Percentiles rank a stretch among this genome's conserved stretches.
These are phyloP conservation scores for Globisporangium iwayamae DNA, from an alignment of 352 stramenopile genomes.

Conservation along the genomic window DNA sequence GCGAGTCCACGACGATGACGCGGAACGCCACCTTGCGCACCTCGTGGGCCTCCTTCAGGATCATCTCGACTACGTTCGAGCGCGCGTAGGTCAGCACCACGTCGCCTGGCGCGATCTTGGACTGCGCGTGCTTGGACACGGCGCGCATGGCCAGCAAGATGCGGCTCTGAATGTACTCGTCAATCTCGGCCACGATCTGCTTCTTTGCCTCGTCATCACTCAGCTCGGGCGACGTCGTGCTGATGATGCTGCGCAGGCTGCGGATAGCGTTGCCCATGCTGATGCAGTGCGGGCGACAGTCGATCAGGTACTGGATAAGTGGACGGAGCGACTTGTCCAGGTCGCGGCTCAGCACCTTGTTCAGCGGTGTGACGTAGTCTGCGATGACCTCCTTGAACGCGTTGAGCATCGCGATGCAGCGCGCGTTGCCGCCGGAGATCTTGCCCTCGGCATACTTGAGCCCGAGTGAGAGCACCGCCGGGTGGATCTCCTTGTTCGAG, in stretches of 20 bases:
- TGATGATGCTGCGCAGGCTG: constrained; percentile 87
- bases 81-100: constrained; percentile 95
- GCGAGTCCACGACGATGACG: constrained; percentile 94
- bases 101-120: constrained; percentile 90
- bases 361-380: constrained; percentile 82
- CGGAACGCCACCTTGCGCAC: constrained; percentile 57
- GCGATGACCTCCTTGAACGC: constrained; percentile 89
- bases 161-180: constrained; percentile 92
- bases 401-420: constrained; percentile 93
- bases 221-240: constrained; percentile 81
- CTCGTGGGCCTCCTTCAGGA: constrained; percentile 64
- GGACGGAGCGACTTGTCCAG: constrained; percentile 90
- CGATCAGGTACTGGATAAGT: constrained; percentile 93
- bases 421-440: constrained; percentile 89
- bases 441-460: constrained; percentile 90
- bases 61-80: constrained; percentile 88
- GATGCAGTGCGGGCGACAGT: constrained; percentile 92
- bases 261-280: constrained; percentile 96
- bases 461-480: constrained; percentile 87
- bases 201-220: constrained; percentile 84
- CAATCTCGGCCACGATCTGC: constrained; percentile 87
- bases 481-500: constrained; percentile 81
- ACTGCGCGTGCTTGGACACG: constrained; percentile 84
- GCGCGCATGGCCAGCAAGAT: constrained; percentile 90
- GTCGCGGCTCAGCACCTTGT: constrained; percentile 82